phyloP scores from a whole-genome alignment of 768 basidiomycete genomes.

The Leccinum longicurvipes region DNA sequence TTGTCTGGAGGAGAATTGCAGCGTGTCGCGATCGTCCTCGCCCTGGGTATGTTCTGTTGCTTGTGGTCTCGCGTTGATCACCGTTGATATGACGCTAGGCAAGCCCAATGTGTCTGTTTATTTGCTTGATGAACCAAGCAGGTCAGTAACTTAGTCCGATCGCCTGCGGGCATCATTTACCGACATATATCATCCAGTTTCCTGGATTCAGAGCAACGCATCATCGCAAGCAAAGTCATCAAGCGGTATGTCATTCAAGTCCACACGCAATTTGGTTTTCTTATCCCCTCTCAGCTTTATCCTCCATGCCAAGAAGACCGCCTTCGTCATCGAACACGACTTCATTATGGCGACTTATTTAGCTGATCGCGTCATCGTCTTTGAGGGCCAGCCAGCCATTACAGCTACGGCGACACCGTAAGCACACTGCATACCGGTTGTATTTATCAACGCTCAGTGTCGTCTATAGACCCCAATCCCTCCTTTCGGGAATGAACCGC shows the following conservation, averaged over 20 bases:
- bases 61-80: not conserved
- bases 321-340: conserved; percentile 99
- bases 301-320: conserved; percentile 94
- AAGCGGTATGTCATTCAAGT: conserved; percentile 59
- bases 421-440: conserved; percentile 28
- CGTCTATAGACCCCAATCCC: conserved; percentile 74
- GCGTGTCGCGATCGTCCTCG: conserved; percentile 93
- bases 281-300: conserved; percentile 60
- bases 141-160: conserved; percentile 41
- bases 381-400: conserved; percentile 83
- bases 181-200: conserved; percentile 47
- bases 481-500: conserved; percentile 96
- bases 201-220: conserved; percentile 99
- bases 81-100: conserved; percentile 35
- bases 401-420: conserved; percentile 89
- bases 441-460: not conserved
- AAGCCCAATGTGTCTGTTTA: conserved; percentile 85
- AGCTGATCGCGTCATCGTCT: conserved; percentile 95
- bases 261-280: not conserved
- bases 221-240: conserved; percentile 96
- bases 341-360: conserved; percentile 99
- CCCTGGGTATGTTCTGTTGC: conserved; percentile 55
- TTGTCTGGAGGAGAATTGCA: conserved; percentile 98
- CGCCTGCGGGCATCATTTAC: not conserved
- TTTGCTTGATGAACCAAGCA: conserved; percentile 92